Base-by-base conservation (phyloP, 2,329 filamentous ascomycete species). In the Hypoxylon sp. region DNA sequence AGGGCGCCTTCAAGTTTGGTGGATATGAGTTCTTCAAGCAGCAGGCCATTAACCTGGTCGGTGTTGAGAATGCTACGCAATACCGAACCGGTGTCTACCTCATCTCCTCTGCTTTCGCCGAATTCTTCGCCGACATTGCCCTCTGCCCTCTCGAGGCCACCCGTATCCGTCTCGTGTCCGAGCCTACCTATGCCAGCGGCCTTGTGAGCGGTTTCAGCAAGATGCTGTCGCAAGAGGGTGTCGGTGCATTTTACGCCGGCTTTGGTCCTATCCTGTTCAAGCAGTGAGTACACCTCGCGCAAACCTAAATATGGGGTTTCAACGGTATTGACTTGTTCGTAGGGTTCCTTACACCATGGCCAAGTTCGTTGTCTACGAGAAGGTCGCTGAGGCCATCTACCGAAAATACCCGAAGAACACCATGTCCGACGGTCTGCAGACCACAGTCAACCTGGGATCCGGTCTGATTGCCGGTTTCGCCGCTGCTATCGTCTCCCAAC, bases 21-120 rank as follows among this genome's bases (percentile, higher is more conserved):
- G 90, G 90, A 79, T 93, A 93, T 79, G 90, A 93, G 81, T 89
- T 92, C 83, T 93, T 93, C 87, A 93, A 93, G 87, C 87, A 91
- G 81, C 89, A 92, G 80, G 84, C 83, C 74, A 92, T 93, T 81
- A 89, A 89, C 83, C 64, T 83, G 59, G 77, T 92, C 73, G 90
- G 90, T 73, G 85, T 88, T 75, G 88, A 90, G 78, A 84, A 82
- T 69, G 88, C 88, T 72, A 80, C 82, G 74, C 84, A 89, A 79
- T 89, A 91, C 84, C 84, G 88, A 71, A 90, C 87, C 61, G 85
- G 86, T 67, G 86, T 91, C 79, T 91, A 91, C 83, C 84, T 90
- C 65, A 87, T 83, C 71, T 84, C 83, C 20, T 82, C 83, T 70
- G 84, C 83, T 18, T 78, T 78, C 20, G 84, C 82, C 50, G 84